Evolutionary conservation across 108 stramenopile genomes (phyloP).

Genomic region (Craspedostauros australis): DNA sequence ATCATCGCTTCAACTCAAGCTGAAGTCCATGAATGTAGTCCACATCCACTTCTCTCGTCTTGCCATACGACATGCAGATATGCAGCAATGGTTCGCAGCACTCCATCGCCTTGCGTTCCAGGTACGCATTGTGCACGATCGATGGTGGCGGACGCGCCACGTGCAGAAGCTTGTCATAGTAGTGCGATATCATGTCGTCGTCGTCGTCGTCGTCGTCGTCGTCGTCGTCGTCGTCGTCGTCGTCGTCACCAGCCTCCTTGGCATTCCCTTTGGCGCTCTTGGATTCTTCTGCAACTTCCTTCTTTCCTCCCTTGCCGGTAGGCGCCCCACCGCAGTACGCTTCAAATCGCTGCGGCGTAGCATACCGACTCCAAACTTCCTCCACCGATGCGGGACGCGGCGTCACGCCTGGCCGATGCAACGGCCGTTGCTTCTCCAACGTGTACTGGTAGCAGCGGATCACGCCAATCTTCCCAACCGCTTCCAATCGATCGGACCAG

Average conservation of each 20-base stretch:
- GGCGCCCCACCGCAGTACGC: slow-evolving; percentile 27
- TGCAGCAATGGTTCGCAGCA: slow-evolving; percentile 40
- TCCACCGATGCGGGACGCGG: slow-evolving; percentile 41
- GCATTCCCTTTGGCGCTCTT: neutral
- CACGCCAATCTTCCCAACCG: slow-evolving; percentile 60
- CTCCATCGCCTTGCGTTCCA: slow-evolving; percentile 31
- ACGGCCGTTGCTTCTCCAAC: slow-evolving; percentile 31
- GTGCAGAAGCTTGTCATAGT: slow-evolving; percentile 72
- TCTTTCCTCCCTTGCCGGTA: no score
- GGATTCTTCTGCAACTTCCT: neutral
- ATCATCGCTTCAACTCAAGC: no score
- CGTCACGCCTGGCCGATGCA: slow-evolving; percentile 18
- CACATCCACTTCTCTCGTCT: slow-evolving; percentile 52
- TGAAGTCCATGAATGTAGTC: slow-evolving; percentile 31
- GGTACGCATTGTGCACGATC: slow-evolving; percentile 52
- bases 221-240: neutral
- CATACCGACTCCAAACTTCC: slow-evolving; percentile 41
- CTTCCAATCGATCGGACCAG: slow-evolving; percentile 66
- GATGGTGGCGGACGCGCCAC: slow-evolving; percentile 55
- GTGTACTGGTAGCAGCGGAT: slow-evolving; percentile 69
- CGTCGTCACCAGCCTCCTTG: no score
- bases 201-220: neutral
- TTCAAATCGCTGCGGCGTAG: slow-evolving; percentile 46
- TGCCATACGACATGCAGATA: slow-evolving; percentile 53
- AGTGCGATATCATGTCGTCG: slow-evolving; percentile 64